Evolutionary conservation across 768 basidiomycete genomes (phyloP).

Genomic region (Suillus variegatus): DNA sequence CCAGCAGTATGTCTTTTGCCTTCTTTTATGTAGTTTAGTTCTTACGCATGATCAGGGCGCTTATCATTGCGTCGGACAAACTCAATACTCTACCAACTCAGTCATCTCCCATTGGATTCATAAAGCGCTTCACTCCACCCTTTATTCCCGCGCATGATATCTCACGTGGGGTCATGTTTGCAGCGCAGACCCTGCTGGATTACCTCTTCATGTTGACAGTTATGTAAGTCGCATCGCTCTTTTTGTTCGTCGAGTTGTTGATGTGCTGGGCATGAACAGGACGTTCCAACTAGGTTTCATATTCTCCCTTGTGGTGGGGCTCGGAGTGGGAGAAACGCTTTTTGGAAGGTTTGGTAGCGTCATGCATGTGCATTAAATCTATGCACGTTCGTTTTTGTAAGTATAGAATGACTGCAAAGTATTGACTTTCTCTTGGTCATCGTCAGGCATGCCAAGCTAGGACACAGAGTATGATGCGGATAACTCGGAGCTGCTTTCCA

Average conservation of each 20-base stretch:
- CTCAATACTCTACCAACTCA: slow-evolving; percentile 19
- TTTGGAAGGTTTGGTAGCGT: slow-evolving; percentile 50
- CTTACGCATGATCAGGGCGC: slow-evolving; percentile 29
- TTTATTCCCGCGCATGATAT: slow-evolving; percentile 67
- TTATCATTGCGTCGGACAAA: slow-evolving; percentile 28
- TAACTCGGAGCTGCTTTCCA: not conserved
- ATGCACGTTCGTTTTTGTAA: not conserved
- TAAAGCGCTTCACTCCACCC: slow-evolving; percentile 43
- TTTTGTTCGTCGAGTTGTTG: not conserved
- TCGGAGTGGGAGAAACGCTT: slow-evolving; percentile 65
- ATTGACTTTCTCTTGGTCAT: not conserved
- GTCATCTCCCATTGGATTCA: slow-evolving; percentile 1
- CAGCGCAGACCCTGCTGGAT: slow-evolving; percentile 51
- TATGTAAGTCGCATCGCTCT: slow-evolving; percentile 50
- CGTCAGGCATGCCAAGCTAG: not conserved
- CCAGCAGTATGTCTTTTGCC: slow-evolving; percentile 39
- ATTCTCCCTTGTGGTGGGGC: slow-evolving; percentile 55
- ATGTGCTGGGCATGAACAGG: slow-evolving; percentile 41
- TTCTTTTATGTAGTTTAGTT: not conserved
- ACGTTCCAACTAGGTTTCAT: slow-evolving; percentile 66
- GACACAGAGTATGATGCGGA: not conserved
- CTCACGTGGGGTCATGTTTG: slow-evolving; percentile 59
- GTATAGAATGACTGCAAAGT: not conserved
- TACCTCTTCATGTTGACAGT: slow-evolving; percentile 75
- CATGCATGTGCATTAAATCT: slow-evolving; percentile 14